A percentile compares a stretch with the other conserved stretches of the same genome.
Conservation (phyloP, 495 filamentous ascomycete species). For the Hypoxylon lenormandii region DNA sequence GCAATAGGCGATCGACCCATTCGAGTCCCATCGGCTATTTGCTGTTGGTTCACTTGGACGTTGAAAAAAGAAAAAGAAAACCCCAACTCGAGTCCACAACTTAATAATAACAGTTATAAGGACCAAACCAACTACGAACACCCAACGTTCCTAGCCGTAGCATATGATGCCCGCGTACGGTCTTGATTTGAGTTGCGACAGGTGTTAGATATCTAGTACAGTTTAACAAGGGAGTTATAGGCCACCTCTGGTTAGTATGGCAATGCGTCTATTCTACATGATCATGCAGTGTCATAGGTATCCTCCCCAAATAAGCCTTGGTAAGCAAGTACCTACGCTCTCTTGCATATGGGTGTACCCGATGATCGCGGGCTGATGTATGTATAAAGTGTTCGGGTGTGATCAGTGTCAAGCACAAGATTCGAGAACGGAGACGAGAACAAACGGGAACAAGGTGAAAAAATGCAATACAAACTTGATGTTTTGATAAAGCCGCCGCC, state of each 20-base stretch:
- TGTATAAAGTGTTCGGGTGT: slow-evolving; percentile 27
- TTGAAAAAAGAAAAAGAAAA: slow-evolving; percentile 3
- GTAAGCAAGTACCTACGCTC: not conserved
- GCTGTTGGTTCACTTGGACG: slow-evolving; percentile 26
- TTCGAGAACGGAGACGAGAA: not conserved
- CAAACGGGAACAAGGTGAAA: no score
- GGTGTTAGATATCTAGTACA: not conserved
- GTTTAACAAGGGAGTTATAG: not conserved
- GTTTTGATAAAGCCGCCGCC: not conserved
- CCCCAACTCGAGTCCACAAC: no score
- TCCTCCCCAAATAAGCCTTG: slow-evolving; percentile 10
- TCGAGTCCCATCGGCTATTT: slow-evolving; percentile 16
- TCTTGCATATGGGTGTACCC: slow-evolving; percentile 12
- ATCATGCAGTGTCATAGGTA: slow-evolving; percentile 13
- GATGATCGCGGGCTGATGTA: slow-evolving; percentile 37
- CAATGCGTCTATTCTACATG: slow-evolving; percentile 13
- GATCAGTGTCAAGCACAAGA: slow-evolving; percentile 7
- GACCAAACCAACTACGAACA: slow-evolving; percentile 9
- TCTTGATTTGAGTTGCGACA: slow-evolving; percentile 4
- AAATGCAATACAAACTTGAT: not conserved
- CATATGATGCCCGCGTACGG: not conserved
- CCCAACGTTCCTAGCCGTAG: not conserved
- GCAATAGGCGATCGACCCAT: no score
- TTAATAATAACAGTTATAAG: slow-evolving; percentile 24
- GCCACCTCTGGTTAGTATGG: not conserved